Base-by-base conservation (phyloP, 495 filamentous ascomycete species). In the Friedmanniomyces endolithicus region DNA sequence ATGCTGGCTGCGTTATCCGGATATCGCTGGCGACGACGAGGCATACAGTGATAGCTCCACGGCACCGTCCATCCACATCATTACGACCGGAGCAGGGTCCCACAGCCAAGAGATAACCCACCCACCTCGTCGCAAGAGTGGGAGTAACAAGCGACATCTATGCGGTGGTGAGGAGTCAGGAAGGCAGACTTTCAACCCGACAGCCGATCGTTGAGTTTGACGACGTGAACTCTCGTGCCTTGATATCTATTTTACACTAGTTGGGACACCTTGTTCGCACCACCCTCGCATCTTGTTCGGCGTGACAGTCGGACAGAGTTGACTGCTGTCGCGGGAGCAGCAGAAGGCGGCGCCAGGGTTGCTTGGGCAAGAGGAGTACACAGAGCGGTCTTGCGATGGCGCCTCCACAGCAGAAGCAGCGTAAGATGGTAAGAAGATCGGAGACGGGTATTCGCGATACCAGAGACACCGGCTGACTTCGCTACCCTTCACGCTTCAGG, bases 401-500 rank as follows among this genome's bases (percentile, higher is more conserved):
- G 64, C 71, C n/a, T n/a, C n/a, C 85, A 53, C 82, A 87, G 44
- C 80, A 88, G 37, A 97, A 96, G 69, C 90, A 96, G 76, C 75
- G 92, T 55, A 99, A 99, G 76, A 90, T 99, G 68, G n/a, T n/a
- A n/a, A n/a, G n/a, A n/a, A n/a, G n/a, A n/a, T n/a, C n/a, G n/a
- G n/a, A n/a, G n/a, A n/a, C n/a, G n/a, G n/a, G n/a, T n/a, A n/a
- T n/a, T n/a, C n/a, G n/a, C n/a, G n/a, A n/a, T n/a, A n/a, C n/a
- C n/a, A n/a, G n/a, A n/a, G n/a, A n/a, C n/a, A n/a, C n/a, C n/a
- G n/a, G n/a, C n/a, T n/a, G n/a, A n/a, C n/a, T n/a, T n/a, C n/a
- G n/a, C n/a, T n/a, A n/a, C n/a, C n/a, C n/a, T n/a, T n/a, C n/a
- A n/a, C n/a, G n/a, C n/a, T n/a, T n/a, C n/a, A n/a, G n/a, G 92